Base-by-base conservation (phyloP, 2,329 filamentous ascomycete species). In the Colletotrichum sp. region DNA sequence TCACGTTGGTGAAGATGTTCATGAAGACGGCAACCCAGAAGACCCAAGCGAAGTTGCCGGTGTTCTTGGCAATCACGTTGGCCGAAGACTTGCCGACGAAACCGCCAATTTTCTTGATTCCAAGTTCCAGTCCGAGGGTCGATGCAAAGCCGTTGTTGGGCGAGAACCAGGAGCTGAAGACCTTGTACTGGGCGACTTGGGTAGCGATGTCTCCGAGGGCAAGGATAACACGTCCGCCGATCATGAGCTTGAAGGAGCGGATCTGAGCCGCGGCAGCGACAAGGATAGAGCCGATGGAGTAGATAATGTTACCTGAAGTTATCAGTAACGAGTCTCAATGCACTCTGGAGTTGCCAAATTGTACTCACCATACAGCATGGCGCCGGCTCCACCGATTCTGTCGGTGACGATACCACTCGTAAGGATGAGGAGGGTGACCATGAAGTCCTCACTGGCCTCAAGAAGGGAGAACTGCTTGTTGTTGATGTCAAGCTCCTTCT, bases 121-220 rank as follows among this genome's bases (percentile, higher is more conserved):
- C 90, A 0, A 93, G 84, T 79, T 93, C 91, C 5, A 93, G 88
- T 0, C 87, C 91, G 0, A 93, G 84, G 0, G 91, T 93, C 0
- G 90, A 91, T 0, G 91, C 91, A 78, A 93, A 93, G 2, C 91
- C 91, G 71, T 90, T 87, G 9, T 86, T 90, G 0, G 91, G 91
- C 0, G 91, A 86, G 76, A 93, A 93, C 91, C 91, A 93, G 0
- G 90, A 91, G 0, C 90, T 91, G 78, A 93, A 93, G 76, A 93
- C 88, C 75, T 92, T 92, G 80, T 92, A 93, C 79, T 92, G 90
- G 1, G 91, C 91, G 34, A 92, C 86, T 77, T 93, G 91, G 0
- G 91, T 93, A 0, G 91, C 89, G 24, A 92, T 91, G 75, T 92
- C 91, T n/a, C 91, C 91, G 0, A 93, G 81, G 0, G 90, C 87